A percentile compares a stretch with the other conserved stretches of the same genome.
Conservation (phyloP, 352 stramenopile species). For the Pythium angustatum region DNA sequence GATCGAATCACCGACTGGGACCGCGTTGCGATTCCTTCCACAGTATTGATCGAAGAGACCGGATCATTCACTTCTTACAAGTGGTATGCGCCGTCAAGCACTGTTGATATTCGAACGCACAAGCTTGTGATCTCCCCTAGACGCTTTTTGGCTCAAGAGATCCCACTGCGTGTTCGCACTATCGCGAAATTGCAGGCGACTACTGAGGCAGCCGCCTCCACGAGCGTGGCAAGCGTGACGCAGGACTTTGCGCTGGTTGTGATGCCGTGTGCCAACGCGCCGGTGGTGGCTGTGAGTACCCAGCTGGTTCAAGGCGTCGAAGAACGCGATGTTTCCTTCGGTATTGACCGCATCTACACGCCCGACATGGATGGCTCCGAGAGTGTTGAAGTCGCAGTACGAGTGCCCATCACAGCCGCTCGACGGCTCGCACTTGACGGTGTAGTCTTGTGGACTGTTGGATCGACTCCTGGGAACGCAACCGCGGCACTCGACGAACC, state of each 20-base stretch:
- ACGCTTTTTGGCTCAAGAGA: conserved; percentile 11
- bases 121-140: conserved; percentile 8
- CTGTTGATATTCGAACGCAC: background rate
- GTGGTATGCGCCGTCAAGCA: background rate
- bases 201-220: background rate
- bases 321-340: conserved; percentile 17
- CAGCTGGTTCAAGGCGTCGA: conserved; percentile 5
- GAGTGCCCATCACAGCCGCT: background rate
- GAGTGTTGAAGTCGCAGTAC: conserved; percentile 11
- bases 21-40: background rate
- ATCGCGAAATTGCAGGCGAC: background rate
- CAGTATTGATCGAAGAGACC: background rate
- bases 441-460: conserved; percentile 5
- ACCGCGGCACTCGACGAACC: background rate
- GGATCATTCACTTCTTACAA: background rate
- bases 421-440: conserved; percentile 9
- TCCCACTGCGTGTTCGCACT: conserved; percentile 6
- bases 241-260: conserved; percentile 3
- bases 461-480: background rate
- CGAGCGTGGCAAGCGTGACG: background rate
- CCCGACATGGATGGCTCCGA: conserved; percentile 25
- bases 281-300: background rate
- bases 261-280: conserved; percentile 13
- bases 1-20: background rate
- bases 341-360: conserved; percentile 12